phyloP scores from a whole-genome alignment of 805 yeast species.

The Candida corydali region DNA sequence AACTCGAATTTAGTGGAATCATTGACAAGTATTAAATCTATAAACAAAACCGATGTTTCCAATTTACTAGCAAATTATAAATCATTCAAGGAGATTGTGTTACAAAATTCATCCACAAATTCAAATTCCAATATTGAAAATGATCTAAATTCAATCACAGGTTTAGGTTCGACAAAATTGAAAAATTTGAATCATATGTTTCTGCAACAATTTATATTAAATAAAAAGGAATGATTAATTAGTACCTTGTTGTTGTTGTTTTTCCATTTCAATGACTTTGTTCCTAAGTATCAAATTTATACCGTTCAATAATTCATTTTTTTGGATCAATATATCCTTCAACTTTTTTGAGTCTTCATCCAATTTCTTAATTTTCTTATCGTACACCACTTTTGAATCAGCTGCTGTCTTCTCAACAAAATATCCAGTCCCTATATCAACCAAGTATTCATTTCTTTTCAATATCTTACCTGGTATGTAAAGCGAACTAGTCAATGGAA shows the following conservation, averaged over 20 bases:
- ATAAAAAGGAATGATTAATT: conserved; percentile 22
- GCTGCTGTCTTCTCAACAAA: conserved; percentile 73
- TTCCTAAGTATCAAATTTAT: conserved; percentile 56
- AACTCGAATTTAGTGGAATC: conserved; percentile 42
- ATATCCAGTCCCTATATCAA: conserved; percentile 96
- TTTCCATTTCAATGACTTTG: conserved; percentile 47
- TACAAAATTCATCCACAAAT: conserved; percentile 21
- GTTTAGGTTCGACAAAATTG: conserved; percentile 47
- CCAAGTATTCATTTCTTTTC: conserved; percentile 67
- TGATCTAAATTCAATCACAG: conserved; percentile 29
- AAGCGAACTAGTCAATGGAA: conserved; percentile 84
- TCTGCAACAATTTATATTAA: conserved; percentile 49
- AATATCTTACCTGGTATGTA: conserved; percentile 82
- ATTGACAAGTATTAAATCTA: conserved; percentile 42
- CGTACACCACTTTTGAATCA: conserved; percentile 70
- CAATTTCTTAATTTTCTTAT: conserved; percentile 67
- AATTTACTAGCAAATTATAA: conserved; percentile 48
- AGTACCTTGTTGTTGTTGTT: conserved; percentile 16
- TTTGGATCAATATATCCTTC: conserved; percentile 70
- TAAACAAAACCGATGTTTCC: conserved; percentile 53
- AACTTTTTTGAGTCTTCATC: conserved; percentile 70
- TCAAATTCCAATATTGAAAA: conserved; percentile 20
- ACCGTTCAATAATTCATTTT: conserved; percentile 57
- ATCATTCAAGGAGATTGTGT: conserved; percentile 38
- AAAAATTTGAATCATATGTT: conserved; percentile 36